A percentile compares a stretch with the other conserved stretches of the same genome.
phyloP scores from a whole-genome alignment of 176 grass and related monocot species.

The Bromus sterilis region DNA sequence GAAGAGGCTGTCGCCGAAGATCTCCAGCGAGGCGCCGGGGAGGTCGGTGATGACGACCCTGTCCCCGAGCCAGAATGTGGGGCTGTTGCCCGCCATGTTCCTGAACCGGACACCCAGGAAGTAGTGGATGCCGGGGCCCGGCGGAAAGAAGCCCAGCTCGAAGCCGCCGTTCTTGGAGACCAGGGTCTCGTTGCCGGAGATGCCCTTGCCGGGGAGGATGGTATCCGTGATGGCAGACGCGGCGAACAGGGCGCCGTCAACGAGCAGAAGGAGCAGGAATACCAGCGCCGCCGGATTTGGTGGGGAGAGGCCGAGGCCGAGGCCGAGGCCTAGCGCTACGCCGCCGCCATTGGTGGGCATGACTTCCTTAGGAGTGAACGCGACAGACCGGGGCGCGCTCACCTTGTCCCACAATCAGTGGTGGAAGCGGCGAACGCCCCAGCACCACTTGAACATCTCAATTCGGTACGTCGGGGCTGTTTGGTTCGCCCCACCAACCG shows the following conservation, averaged over 20 bases:
- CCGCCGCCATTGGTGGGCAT: not conserved
- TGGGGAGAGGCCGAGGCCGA: not conserved
- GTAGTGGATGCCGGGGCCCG: slow-evolving; percentile 2
- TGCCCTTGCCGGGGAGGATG: not conserved
- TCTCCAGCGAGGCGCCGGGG: not conserved
- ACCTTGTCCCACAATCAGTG: not conserved
- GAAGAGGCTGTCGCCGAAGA: slow-evolving; percentile 6
- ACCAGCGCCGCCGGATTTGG: not conserved
- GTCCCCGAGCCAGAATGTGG: slow-evolving; percentile 19
- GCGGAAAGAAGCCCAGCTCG: slow-evolving; percentile 14
- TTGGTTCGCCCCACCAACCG: too few relatives aligned
- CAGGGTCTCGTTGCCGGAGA: slow-evolving; percentile 19
- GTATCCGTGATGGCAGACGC: not conserved
- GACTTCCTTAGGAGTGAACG: not conserved
- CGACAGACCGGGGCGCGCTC: not conserved
- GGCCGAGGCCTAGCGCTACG: not conserved
- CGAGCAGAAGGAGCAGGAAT: not conserved
- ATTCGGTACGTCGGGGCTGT: too few relatives aligned
- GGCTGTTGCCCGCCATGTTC: not conserved
- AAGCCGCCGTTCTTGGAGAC: slow-evolving; percentile 10
- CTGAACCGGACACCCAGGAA: slow-evolving; percentile 8
- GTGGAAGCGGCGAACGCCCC: not conserved
- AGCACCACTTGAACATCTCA: too few relatives aligned
- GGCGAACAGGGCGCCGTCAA: not conserved
- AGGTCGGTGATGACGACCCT: slow-evolving; percentile 12